Evolutionary conservation across 2,329 filamentous ascomycete genomes (phyloP), one percentile per base, ranked within the genome.

Genomic region (Corniculantispora saksenae): DNA sequence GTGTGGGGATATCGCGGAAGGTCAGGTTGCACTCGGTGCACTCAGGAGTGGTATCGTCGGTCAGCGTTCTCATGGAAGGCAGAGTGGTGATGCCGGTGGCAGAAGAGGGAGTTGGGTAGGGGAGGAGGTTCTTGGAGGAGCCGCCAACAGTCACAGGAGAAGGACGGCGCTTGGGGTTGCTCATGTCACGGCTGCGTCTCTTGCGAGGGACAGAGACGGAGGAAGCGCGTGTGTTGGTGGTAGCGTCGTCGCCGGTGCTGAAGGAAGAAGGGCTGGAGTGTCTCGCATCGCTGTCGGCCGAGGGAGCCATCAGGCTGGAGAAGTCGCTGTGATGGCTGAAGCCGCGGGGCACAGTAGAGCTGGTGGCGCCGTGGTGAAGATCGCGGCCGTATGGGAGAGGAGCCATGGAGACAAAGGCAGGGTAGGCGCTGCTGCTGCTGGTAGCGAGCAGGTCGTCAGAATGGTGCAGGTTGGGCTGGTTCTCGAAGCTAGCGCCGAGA

Each of bases 1-100:
- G n/a, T n/a, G 77, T 70, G 8, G 70, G 70, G 27, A 76, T 72
- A 66, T 85, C 82, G 35, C 81, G 78, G 74, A 86, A 86, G n/a
- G 70, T 67, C 23, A 48, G 32, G 32, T 57, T 43, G 63, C 57
- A 64, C 25, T 66, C 53, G 10, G n/a, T 27, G 51, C 64, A 54
- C 48, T 71, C 69, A 35, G 40, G 60, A 17, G 43, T 57, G 40
- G 25, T 19, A 17, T 25, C 54, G n/a, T 54, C 60, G 25, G 60
- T 23, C 19, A 66, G 21, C 15, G 53, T 51, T 25, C 29, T 56
- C 53, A 57, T 57, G 43, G 61, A 51, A 21, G 61, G 54, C 6
- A 57, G 53, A 15, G 38, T 57, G 13, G 40, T 19, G 25, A 13
- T 43, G 15, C 32, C 8, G 17, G 48, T 17, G 23, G 32, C 35